Evolutionary conservation across 1,139 yeast genomes (phyloP).

Genomic region (Geotrichum histeridarum): DNA sequence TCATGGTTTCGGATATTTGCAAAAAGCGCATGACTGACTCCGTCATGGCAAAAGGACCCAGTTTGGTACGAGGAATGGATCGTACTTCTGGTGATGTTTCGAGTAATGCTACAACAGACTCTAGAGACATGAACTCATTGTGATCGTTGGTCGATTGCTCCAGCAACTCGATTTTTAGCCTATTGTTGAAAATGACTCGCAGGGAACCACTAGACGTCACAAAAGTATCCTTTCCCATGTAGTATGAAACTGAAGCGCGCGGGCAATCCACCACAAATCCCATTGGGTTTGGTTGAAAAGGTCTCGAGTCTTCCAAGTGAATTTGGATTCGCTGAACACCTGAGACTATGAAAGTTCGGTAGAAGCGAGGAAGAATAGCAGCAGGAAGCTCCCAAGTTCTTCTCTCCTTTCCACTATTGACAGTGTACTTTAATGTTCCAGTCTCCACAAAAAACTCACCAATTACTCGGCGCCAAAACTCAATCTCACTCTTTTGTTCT

Average conservation of each 20-base stretch:
- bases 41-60: constrained; percentile 53
- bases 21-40: constrained; percentile 60
- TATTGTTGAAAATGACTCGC: constrained; percentile 56
- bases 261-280: constrained; percentile 60
- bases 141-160: constrained; percentile 52
- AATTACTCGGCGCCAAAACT: constrained; percentile 46
- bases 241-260: constrained; percentile 50
- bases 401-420: constrained; percentile 43
- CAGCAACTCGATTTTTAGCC: constrained; percentile 63
- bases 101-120: background rate
- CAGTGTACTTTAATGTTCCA: constrained; percentile 45
- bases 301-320: constrained; percentile 60
- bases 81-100: background rate
- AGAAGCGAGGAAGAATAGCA: constrained; percentile 62
- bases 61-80: background rate
- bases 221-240: constrained; percentile 64
- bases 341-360: constrained; percentile 50
- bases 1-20: constrained; percentile 74
- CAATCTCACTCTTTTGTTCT: constrained; percentile 40
- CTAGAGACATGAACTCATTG: constrained; percentile 25
- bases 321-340: constrained; percentile 55
- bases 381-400: constrained; percentile 61
- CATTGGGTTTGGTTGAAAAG: constrained; percentile 61
- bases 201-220: constrained; percentile 57
- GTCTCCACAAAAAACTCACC: constrained; percentile 48